phyloP scores from a whole-genome alignment of 352 stramenopile genomes.

The Globisporangium spinosum region DNA sequence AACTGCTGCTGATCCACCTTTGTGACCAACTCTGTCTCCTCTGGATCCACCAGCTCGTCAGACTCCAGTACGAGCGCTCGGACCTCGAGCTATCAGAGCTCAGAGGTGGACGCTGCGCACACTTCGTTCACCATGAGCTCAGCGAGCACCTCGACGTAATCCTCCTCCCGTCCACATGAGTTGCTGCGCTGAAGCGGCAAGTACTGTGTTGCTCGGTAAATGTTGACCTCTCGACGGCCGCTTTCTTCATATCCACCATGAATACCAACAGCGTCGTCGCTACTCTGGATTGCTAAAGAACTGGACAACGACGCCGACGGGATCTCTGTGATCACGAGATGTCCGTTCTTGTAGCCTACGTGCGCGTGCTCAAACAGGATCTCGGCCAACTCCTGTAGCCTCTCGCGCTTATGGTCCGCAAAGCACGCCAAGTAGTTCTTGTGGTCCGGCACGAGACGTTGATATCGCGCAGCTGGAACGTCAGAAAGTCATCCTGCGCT shows the following conservation, averaged over 20 bases:
- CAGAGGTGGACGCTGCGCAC: conserved; percentile 37
- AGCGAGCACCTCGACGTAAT: conserved; percentile 14
- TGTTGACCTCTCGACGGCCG: conserved; percentile 27
- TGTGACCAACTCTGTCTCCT: conserved; percentile 7
- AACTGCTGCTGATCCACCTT: conserved; percentile 42
- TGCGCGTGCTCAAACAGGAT: conserved; percentile 40
- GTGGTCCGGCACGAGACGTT: conserved; percentile 32
- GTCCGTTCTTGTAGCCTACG: conserved; percentile 67
- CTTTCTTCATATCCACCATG: conserved; percentile 11
- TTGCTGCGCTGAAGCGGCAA: conserved; percentile 12
- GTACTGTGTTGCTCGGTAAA: conserved; percentile 53
- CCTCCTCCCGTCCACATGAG: not conserved
- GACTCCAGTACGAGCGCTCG: conserved; percentile 27
- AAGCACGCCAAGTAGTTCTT: conserved; percentile 35
- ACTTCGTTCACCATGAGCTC: conserved; percentile 60
- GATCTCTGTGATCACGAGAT: conserved; percentile 51
- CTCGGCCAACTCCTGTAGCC: conserved; percentile 41
- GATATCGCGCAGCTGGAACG: conserved; percentile 50
- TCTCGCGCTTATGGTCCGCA: conserved; percentile 27
- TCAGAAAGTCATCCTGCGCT: conserved; percentile 40
- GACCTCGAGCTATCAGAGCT: conserved; percentile 69
- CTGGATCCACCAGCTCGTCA: conserved; percentile 1
- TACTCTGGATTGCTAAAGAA: conserved; percentile 1
- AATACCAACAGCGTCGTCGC: not conserved
- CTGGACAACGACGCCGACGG: not conserved